Conservation (phyloP, 345 rosid species). For the Citrus hindsii region DNA sequence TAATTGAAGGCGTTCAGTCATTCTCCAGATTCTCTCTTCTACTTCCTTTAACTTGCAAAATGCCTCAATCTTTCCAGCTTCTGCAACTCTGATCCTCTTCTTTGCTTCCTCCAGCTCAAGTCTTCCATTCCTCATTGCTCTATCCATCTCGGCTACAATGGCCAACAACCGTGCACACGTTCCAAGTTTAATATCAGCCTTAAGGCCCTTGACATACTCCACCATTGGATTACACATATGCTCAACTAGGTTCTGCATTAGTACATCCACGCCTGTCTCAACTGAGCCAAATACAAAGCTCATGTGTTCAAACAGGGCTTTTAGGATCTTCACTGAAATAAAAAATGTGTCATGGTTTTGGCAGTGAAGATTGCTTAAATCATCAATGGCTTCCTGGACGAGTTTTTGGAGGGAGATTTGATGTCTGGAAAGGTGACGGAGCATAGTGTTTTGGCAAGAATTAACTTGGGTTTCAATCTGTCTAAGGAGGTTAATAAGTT, state of each 20-base stretch:
- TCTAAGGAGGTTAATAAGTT: slow-evolving; percentile 46
- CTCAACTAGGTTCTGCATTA: slow-evolving; percentile 41
- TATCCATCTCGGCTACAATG: slow-evolving; percentile 49
- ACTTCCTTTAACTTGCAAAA: slow-evolving; percentile 36
- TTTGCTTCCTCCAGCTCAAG: slow-evolving; percentile 47
- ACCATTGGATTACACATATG: slow-evolving; percentile 59
- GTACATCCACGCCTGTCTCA: slow-evolving; percentile 42
- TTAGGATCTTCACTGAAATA: slow-evolving; percentile 41
- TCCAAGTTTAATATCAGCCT: slow-evolving; percentile 49
- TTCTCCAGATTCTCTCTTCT: slow-evolving; percentile 37
- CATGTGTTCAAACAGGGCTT: slow-evolving; percentile 33
- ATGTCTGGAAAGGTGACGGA: slow-evolving; percentile 30
- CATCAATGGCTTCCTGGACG: slow-evolving; percentile 35
- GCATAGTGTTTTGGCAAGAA: slow-evolving; percentile 36
- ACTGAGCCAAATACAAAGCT: slow-evolving; percentile 37
- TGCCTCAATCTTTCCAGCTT: slow-evolving; percentile 41
- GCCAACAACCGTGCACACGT: slow-evolving; percentile 37
- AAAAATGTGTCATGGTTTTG: slow-evolving; percentile 37
- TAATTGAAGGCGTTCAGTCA: slow-evolving; percentile 25
- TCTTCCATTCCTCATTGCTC: slow-evolving; percentile 30
- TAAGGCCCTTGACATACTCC: slow-evolving; percentile 41
- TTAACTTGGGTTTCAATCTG: slow-evolving; percentile 49
- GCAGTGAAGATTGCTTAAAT: slow-evolving; percentile 21
- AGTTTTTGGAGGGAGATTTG: slow-evolving; percentile 32
- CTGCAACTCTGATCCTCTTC: slow-evolving; percentile 41